These are phyloP conservation scores for Exophiala sp. DNA, from an alignment of 2,329 filamentous ascomycete species.

Conservation along the genomic window DNA sequence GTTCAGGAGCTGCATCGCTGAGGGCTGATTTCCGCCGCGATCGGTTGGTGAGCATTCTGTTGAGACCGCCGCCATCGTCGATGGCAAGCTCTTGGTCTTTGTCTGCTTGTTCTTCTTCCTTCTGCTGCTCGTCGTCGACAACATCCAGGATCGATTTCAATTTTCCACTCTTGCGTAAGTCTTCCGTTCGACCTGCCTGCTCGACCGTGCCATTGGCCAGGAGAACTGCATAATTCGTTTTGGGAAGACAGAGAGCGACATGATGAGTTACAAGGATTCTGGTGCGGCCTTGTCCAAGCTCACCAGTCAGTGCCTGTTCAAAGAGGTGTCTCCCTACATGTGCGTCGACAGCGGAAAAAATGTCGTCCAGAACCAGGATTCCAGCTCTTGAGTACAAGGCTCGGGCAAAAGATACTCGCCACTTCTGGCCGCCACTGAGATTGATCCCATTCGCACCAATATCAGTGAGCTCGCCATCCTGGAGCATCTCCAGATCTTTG, in stretches of 20 bases:
- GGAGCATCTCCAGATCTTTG: conserved; percentile 72
- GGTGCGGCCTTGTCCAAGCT: conserved; percentile 66
- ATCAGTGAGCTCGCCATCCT: conserved; percentile 74
- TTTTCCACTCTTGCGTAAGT: conserved; percentile 46
- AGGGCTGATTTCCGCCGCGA: conserved; percentile 19
- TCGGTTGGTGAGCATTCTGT: conserved; percentile 41
- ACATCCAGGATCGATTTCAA: conserved; percentile 42
- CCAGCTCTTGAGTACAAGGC: conserved; percentile 76
- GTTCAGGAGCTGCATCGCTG: conserved; percentile 7
- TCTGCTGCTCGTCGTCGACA: conserved; percentile 48
- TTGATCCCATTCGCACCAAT: conserved; percentile 84
- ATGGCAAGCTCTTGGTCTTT: conserved; percentile 31
- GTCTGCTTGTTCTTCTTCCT: conserved; percentile 35
- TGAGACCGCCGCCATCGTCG: conserved; percentile 44
- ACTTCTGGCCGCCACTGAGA: conserved; percentile 77
- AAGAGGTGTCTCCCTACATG: conserved; percentile 78
- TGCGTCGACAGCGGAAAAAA: conserved; percentile 77
- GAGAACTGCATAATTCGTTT: conserved; percentile 70
- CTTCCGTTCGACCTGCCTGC: conserved; percentile 61
- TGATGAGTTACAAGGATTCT: conserved; percentile 79
- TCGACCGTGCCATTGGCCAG: conserved; percentile 66
- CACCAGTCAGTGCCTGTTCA: conserved; percentile 69
- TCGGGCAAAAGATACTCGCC: conserved; percentile 75
- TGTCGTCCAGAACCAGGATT: conserved; percentile 75
- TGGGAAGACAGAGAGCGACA: conserved; percentile 65